Evolutionary conservation across 352 stramenopile species (phyloP).

Genomic region (Phytophthora citricola): DNA sequence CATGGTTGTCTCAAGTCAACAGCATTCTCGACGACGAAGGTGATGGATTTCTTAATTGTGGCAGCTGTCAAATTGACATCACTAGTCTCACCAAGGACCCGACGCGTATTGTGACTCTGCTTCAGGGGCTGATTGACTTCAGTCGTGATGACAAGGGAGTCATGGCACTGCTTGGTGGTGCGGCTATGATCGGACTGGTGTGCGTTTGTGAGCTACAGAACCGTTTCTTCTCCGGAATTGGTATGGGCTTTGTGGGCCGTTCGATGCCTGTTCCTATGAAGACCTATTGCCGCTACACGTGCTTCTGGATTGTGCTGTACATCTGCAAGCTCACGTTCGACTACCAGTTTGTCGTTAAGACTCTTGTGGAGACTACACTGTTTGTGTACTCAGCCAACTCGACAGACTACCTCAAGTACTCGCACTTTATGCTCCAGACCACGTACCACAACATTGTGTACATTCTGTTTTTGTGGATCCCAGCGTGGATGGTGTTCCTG

Average conservation of each 20-base stretch:
- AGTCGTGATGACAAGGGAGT: conserved; percentile 39
- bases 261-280: conserved; percentile 80
- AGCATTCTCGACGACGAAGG: conserved; percentile 58
- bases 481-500: conserved; percentile 85
- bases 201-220: conserved; percentile 75
- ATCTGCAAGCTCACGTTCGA: conserved; percentile 82
- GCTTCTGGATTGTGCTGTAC: conserved; percentile 87
- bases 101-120: conserved; percentile 52
- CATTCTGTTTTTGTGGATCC: conserved; percentile 83
- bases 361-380: conserved; percentile 82
- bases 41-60: conserved; percentile 73
- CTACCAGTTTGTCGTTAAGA: conserved; percentile 88
- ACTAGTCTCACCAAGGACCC: conserved; percentile 64
- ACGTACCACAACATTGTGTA: conserved; percentile 85
- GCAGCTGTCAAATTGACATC: conserved; percentile 73
- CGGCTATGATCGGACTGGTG: conserved; percentile 69
- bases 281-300: conserved; percentile 79
- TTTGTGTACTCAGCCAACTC: conserved; percentile 80
- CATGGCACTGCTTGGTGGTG: conserved; percentile 44
- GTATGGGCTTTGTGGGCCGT: conserved; percentile 77
- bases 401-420: conserved; percentile 78
- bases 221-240: conserved; percentile 75
- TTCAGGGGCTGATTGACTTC: conserved; percentile 62
- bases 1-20: conserved; percentile 54
- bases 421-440: conserved; percentile 85